Evolutionary conservation across 1,139 yeast species (phyloP).

Genomic region (Saccharomyces pastorianus): DNA sequence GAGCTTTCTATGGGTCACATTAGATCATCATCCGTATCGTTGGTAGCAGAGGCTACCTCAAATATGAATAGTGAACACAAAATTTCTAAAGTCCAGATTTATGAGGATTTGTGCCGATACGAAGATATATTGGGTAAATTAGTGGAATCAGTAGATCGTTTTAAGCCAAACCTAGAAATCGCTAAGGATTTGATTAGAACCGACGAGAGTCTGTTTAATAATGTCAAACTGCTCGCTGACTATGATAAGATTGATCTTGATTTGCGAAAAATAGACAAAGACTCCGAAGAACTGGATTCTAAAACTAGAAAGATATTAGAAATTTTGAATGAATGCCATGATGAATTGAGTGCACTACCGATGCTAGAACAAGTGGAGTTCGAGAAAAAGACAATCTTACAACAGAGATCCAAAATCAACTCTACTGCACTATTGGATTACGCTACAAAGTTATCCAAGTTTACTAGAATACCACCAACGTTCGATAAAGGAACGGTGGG

Average conservation of each 20-base stretch:
- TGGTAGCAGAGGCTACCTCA: conserved; percentile 13
- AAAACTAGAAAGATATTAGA: conserved; percentile 36
- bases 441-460: conserved; percentile 84
- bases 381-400: conserved; percentile 29
- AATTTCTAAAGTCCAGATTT: conserved; percentile 18
- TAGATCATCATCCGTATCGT: conserved; percentile 15
- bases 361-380: conserved; percentile 31
- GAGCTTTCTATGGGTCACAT: conserved; percentile 6
- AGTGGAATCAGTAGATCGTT: conserved; percentile 37
- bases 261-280: conserved; percentile 33
- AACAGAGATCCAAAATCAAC: conserved; percentile 26
- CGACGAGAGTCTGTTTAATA: conserved; percentile 34
- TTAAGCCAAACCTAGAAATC: conserved; percentile 33
- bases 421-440: conserved; percentile 58
- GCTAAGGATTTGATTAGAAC: conserved; percentile 35
- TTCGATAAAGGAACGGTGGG: conserved; percentile 48
- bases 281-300: conserved; percentile 32
- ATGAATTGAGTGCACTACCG: conserved; percentile 35
- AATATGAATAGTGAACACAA: conserved; percentile 10
- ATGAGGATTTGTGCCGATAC: conserved; percentile 21
- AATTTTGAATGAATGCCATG: conserved; percentile 45
- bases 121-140: conserved; percentile 31
- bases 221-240: conserved; percentile 35
- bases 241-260: conserved; percentile 37
- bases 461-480: conserved; percentile 80